Evolutionary conservation across 2,329 filamentous ascomycete species (phyloP).

Genomic region (Intubia oerlemansii): DNA sequence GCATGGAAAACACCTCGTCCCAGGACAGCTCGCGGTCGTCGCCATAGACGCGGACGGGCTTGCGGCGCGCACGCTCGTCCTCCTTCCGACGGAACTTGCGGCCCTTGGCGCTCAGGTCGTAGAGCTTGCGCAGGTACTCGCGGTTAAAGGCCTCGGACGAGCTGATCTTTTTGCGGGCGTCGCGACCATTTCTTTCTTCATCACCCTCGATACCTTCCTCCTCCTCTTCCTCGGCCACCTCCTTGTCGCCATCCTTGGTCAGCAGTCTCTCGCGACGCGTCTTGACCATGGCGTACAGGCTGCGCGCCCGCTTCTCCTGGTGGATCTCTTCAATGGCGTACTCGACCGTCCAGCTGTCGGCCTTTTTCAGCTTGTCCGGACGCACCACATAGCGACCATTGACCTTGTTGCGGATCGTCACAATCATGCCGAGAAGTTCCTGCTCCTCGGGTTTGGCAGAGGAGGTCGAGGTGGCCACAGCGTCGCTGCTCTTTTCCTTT

Average conservation of each 20-base stretch:
- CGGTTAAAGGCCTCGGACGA: conserved; percentile 6
- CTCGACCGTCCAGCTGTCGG: conserved; percentile 47
- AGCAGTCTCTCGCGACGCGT: conserved; percentile 5
- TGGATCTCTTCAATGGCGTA: conserved; percentile 41
- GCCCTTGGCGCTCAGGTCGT: conserved; percentile 6
- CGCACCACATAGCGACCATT: conserved; percentile 42
- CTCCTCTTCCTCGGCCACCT: neutral
- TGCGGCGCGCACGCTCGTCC: conserved; percentile 22
- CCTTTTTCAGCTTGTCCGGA: conserved; percentile 23
- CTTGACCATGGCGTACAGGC: conserved; percentile 6
- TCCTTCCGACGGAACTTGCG: conserved; percentile 13
- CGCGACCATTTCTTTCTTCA: neutral
- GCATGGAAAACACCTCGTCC: conserved; percentile 18
- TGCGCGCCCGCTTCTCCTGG: neutral
- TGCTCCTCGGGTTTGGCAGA: too few relatives aligned
- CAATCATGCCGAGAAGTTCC: conserved; percentile 43
- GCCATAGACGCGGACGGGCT: conserved; percentile 26
- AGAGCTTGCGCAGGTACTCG: conserved; percentile 6
- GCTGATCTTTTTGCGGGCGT: neutral
- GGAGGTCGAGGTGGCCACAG: too few relatives aligned
- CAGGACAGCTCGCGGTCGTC: conserved; percentile 14
- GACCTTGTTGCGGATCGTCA: conserved; percentile 48
- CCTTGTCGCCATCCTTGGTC: neutral
- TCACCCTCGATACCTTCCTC: neutral
- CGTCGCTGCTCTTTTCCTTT: neutral